Evolutionary conservation across 2,329 filamentous ascomycete genomes (phyloP).

Genomic region (Chaetomiaceae sp.): DNA sequence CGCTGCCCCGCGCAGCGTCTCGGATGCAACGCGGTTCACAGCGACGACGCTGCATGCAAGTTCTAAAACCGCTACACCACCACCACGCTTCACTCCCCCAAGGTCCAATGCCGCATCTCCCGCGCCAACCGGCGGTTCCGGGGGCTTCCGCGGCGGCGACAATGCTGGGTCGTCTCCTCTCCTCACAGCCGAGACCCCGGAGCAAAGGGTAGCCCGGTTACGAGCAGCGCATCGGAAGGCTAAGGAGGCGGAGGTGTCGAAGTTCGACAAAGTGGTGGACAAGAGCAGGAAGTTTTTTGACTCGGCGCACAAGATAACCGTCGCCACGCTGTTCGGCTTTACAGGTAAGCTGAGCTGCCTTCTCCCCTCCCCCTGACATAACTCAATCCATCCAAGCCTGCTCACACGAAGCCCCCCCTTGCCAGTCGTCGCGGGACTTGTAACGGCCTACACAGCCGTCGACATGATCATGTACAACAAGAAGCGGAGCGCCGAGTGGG

Average conservation of each 20-base stretch:
- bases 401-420: no score
- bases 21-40: constrained; percentile 77
- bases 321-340: constrained; percentile 51
- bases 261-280: constrained; percentile 47
- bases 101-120: constrained; percentile 3
- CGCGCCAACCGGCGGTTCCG: neutral
- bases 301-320: constrained; percentile 52
- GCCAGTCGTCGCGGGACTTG: constrained; percentile 44
- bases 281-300: constrained; percentile 49
- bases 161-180: constrained; percentile 15
- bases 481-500: constrained; percentile 55
- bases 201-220: constrained; percentile 64
- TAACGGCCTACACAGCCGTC: constrained; percentile 55
- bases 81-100: constrained; percentile 24
- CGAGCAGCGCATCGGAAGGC: constrained; percentile 65
- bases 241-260: constrained; percentile 53
- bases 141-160: constrained; percentile 15
- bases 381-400: no score
- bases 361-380: neutral
- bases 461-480: constrained; percentile 61
- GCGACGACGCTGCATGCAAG: constrained; percentile 66
- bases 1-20: constrained; percentile 58
- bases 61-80: constrained; percentile 46
- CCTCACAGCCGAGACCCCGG: constrained; percentile 62
- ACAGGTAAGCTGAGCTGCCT: constrained; percentile 42